Conservation (phyloP, 2,329 filamentous ascomycete genomes). For the Botrytis squamosa region DNA sequence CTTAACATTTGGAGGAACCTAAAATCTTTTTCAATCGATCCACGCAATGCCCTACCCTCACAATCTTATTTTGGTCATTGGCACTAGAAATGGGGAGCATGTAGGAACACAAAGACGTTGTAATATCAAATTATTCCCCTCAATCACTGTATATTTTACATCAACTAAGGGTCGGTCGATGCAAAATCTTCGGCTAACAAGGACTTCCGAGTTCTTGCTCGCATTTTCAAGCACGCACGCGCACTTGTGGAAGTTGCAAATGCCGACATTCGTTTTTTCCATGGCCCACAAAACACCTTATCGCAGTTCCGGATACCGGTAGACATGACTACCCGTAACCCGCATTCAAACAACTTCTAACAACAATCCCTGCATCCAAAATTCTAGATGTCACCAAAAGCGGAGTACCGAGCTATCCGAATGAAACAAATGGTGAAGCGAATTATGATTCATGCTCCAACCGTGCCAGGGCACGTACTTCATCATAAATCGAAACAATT, state of each 20-base stretch:
- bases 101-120: not conserved
- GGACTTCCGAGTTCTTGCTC: not conserved
- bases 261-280: not conserved
- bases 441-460: conserved; percentile 12
- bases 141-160: not conserved
- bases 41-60: not conserved
- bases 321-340: not conserved
- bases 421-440: conserved; percentile 20
- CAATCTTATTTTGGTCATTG: not conserved
- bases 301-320: not conserved
- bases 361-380: conserved; percentile 10
- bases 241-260: too few species aligned
- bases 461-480: not conserved
- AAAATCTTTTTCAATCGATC: not conserved
- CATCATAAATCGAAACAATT: not conserved
- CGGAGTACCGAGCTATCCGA: not conserved
- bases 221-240: not conserved
- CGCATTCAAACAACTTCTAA: conserved; percentile 1
- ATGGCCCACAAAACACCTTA: not conserved
- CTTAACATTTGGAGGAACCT: not conserved
- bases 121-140: conserved; percentile 9
- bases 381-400: not conserved
- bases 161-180: not conserved
- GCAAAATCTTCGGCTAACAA: not conserved
- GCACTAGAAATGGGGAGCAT: not conserved